A percentile compares a stretch with the other conserved stretches of the same genome.
These are phyloP conservation scores for Pestalotiopsis sp. DNA, from an alignment of 2,329 filamentous ascomycete species.

Conservation along the genomic window DNA sequence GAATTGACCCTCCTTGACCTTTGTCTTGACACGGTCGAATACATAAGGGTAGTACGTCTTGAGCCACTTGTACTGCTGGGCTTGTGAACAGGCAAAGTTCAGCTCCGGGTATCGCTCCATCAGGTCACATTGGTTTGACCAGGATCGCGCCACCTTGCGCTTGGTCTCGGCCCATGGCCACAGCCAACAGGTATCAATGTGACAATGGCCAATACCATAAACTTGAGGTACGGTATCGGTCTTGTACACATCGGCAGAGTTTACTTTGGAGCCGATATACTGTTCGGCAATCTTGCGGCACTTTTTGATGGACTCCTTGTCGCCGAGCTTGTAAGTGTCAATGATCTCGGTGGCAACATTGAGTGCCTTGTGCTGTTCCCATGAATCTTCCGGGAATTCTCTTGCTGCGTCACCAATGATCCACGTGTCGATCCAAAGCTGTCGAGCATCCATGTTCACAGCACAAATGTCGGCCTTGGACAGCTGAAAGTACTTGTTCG, in stretches of 20 bases:
- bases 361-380: constrained; percentile 85
- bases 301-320: constrained; percentile 76
- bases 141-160: constrained; percentile 92
- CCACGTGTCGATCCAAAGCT: constrained; percentile 91
- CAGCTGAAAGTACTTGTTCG: constrained; percentile 80
- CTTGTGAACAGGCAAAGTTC: constrained; percentile 89
- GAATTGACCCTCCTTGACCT: constrained; percentile 88
- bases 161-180: constrained; percentile 99
- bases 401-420: constrained; percentile 90
- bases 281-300: constrained; percentile 81
- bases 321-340: constrained; percentile 81
- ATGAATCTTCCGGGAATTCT: constrained; percentile 86
- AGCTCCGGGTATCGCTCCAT: constrained; percentile 96
- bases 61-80: constrained; percentile 98
- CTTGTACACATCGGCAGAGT: constrained; percentile 84
- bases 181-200: constrained; percentile 98
- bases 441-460: constrained; percentile 82
- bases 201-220: constrained; percentile 90
- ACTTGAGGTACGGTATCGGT: constrained; percentile 75
- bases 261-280: constrained; percentile 80
- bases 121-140: constrained; percentile 94
- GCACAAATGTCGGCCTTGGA: constrained; percentile 82
- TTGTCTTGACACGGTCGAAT: constrained; percentile 87
- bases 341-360: constrained; percentile 87
- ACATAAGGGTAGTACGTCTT: constrained; percentile 86